Conservation (phyloP, 179 eudicot genomes). For the Carnegiea gigantea region DNA sequence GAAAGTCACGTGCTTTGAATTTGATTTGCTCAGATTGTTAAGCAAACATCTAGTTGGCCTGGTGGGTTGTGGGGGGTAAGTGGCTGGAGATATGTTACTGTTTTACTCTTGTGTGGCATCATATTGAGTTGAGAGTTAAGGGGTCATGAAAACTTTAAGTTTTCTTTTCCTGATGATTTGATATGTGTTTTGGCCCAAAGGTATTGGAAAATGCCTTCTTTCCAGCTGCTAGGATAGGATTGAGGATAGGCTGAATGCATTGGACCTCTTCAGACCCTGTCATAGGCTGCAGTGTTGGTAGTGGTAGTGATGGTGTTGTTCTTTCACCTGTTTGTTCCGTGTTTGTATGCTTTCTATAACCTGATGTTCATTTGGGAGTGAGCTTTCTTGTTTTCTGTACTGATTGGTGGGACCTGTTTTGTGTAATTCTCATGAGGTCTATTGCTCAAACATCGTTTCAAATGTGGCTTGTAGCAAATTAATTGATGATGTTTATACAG, state of each 20-base stretch:
- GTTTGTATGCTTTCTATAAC: neutral
- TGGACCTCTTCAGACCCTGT: neutral
- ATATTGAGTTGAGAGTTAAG: neutral
- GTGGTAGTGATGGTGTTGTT: neutral
- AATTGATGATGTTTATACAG: slow-evolving; percentile 32
- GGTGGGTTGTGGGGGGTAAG: no score
- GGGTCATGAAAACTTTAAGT: neutral
- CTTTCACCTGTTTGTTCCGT: neutral
- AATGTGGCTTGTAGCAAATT: neutral
- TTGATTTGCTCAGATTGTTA: neutral
- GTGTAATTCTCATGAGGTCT: neutral
- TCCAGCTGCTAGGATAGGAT: neutral
- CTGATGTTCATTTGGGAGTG: neutral
- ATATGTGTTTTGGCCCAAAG: neutral
- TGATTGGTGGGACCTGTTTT: neutral
- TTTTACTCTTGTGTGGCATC: neutral
- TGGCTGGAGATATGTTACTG: no score
- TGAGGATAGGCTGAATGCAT: neutral
- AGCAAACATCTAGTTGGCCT: neutral
- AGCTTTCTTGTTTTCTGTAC: neutral
- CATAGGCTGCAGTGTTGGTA: neutral
- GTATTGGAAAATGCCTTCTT: neutral
- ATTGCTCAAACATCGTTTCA: neutral
- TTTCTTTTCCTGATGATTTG: neutral
- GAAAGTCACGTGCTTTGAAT: neutral